Percentiles rank a stretch among this genome's conserved stretches.
Evolutionary conservation across 805 yeast genomes (phyloP).

Genomic region (Monosporozyma aerobia): DNA sequence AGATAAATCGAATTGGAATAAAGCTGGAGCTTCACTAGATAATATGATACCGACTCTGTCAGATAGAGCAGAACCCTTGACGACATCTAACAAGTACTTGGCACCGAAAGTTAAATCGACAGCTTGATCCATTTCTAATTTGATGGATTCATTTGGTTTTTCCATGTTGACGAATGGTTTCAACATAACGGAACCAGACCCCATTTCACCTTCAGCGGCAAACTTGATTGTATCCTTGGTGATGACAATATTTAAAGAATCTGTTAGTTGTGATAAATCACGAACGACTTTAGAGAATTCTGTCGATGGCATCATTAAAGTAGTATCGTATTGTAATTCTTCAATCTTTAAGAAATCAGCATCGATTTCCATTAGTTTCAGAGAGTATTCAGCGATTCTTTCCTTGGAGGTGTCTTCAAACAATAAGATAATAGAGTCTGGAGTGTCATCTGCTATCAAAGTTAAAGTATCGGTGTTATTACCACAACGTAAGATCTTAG

Average conservation of each 20-base stretch:
- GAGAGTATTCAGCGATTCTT: slow-evolving; percentile 81
- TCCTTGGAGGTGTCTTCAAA: slow-evolving; percentile 90
- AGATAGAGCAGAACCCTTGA: slow-evolving; percentile 80
- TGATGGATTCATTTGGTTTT: slow-evolving; percentile 63
- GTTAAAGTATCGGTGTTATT: slow-evolving; percentile 82
- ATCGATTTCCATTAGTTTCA: slow-evolving; percentile 93
- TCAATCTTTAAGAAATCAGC: slow-evolving; percentile 90
- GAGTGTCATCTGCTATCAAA: slow-evolving; percentile 79
- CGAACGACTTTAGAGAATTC: slow-evolving; percentile 87
- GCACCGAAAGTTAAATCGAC: slow-evolving; percentile 86
- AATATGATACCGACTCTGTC: slow-evolving; percentile 72
- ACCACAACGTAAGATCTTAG: slow-evolving; percentile 86
- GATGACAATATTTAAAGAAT: slow-evolving; percentile 74
- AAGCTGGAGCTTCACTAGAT: slow-evolving; percentile 86
- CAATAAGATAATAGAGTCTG: slow-evolving; percentile 67
- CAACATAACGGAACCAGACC: slow-evolving; percentile 75
- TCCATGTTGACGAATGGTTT: slow-evolving; percentile 81
- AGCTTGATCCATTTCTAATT: slow-evolving; percentile 73
- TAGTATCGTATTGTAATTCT: slow-evolving; percentile 84
- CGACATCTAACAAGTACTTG: slow-evolving; percentile 81
- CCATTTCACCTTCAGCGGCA: slow-evolving; percentile 84
- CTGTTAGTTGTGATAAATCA: slow-evolving; percentile 79
- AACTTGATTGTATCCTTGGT: slow-evolving; percentile 90
- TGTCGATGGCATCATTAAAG: slow-evolving; percentile 74
- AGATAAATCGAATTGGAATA: slow-evolving; percentile 76